Conservation (phyloP, 2,329 filamentous ascomycete species). For the Xylaria sp. region DNA sequence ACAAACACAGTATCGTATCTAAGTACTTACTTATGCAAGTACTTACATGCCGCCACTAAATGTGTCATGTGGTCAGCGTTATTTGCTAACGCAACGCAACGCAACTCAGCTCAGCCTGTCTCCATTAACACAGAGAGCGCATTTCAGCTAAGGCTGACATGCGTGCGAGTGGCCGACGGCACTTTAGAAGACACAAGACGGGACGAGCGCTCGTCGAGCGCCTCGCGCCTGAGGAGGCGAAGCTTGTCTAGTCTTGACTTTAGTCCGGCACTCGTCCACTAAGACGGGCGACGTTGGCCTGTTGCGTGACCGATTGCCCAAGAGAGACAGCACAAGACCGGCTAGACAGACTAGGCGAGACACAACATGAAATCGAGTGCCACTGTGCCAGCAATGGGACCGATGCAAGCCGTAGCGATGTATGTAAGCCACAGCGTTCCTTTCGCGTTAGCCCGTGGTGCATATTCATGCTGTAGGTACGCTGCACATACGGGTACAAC, state of each 20-base stretch:
- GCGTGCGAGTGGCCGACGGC: neutral
- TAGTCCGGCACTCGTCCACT: neutral
- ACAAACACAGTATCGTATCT: no score
- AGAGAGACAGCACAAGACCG: no score
- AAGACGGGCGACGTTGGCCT: neutral
- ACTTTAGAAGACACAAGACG: neutral
- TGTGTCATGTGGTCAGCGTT: no score
- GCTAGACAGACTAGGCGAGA: no score
- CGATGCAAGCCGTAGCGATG: no score
- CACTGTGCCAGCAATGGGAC: neutral
- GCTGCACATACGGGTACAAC: no score
- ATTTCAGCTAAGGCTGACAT: conserved; percentile 14
- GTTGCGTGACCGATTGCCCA: conserved; percentile 19
- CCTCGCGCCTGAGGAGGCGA: neutral
- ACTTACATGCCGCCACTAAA: no score
- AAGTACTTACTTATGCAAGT: no score
- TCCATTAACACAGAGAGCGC: neutral
- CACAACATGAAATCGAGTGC: neutral
- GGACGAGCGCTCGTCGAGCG: neutral
- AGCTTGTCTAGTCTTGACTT: neutral
- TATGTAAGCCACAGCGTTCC: neutral
- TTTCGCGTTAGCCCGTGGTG: neutral
- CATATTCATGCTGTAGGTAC: no score
- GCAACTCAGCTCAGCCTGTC: neutral
- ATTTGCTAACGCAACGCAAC: neutral